phyloP scores from a whole-genome alignment of 306 rosid species.

The Cyclanthera cordifolia region DNA sequence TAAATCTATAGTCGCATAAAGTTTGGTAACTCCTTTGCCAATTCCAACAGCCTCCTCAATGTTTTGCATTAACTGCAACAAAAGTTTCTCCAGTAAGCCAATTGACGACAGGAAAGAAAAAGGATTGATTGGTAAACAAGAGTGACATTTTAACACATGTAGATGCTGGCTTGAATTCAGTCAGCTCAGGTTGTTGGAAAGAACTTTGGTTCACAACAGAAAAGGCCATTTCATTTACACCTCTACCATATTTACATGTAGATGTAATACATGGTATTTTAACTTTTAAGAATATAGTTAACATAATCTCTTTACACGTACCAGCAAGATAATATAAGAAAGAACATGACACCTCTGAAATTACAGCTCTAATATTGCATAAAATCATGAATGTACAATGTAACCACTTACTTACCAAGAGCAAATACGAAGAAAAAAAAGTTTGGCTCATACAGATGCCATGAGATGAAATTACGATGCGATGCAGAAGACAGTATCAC shows the following conservation, averaged over 20 bases:
- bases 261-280: background rate
- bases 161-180: background rate
- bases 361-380: background rate
- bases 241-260: background rate
- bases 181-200: background rate
- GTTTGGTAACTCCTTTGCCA: constrained; percentile 50
- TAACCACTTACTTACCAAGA: background rate
- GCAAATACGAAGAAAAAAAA: background rate
- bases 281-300: background rate
- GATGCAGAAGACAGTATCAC: background rate
- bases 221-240: background rate
- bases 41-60: constrained; percentile 52
- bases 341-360: background rate
- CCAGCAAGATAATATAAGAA: background rate
- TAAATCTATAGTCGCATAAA: constrained; percentile 61
- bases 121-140: background rate
- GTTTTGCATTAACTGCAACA: constrained; percentile 35
- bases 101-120: background rate
- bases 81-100: constrained; percentile 3
- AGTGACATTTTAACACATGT: background rate
- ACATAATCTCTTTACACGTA: background rate
- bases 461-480: background rate
- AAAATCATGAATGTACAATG: background rate
- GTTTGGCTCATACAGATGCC: background rate
- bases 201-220: background rate